Evolutionary conservation across 148 eudicot genomes (phyloP), one percentile per base, ranked within the genome.

Genomic region (Rhododendron ovatum): DNA sequence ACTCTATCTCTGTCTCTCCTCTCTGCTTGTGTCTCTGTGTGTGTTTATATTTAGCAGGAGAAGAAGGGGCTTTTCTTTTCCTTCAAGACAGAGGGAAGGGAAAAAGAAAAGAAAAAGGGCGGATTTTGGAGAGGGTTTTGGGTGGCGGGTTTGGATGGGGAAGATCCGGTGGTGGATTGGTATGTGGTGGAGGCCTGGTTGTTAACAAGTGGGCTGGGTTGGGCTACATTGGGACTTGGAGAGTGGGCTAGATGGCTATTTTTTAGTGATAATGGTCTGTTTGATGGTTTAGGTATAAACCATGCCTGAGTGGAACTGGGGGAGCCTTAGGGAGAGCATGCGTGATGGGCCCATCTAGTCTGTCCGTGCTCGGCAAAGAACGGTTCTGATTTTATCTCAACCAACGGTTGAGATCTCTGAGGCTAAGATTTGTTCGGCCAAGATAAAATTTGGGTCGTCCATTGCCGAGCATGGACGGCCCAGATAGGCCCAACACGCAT

Each of bases 31-130:
- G 13, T 74, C 22, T 82, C 26, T 41, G 17, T 74, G 2, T 28
- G n/a, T 4, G 43, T 14, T 8, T 55, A 7, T 24, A 0, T 75
- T 1, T 63, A 35, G 53, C 30, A 22, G 17, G 2, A 28, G 51
- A 2, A 24, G 81, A 61, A 30, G 65, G 26, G 15, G 71, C 51
- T 86, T 90, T 90, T 90, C 91, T 90, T 90, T 84, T 86, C 82
- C 83, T 59, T 82, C 91, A 90, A 88, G 91, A 47, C 87, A 90
- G 74, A 67, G 83, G 28, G 76, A 75, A 37, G 84, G 1, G 1
- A 4, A 55, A 55, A 55, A 13, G 17, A 51, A 11, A 7, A 9
- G 9, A 7, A 7, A 63, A 35, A 43, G 83, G 75, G 2, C 7
- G n/a, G 22, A 65, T 26, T 77, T 50, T 30, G 4, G 4, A 7